Evolutionary conservation across 2,329 filamentous ascomycete genomes (phyloP), one percentile per base, ranked within the genome.

Genomic region (Bipolaris oryzae): DNA sequence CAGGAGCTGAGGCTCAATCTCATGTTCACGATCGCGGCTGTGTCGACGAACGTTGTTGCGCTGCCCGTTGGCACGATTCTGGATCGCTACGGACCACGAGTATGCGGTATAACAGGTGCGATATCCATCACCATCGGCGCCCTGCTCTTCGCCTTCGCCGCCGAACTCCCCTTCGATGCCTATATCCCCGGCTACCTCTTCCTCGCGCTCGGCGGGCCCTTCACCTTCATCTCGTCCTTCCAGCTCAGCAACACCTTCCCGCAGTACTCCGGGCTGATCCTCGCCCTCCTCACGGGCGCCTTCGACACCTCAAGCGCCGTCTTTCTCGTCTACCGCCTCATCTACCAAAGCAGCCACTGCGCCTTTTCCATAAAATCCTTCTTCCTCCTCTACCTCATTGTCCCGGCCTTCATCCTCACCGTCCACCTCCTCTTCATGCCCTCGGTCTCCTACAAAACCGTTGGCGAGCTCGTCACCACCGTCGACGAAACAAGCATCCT

Each of bases 11-110:
- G 72, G 57, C 83, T 96, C 54, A 96, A 96, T 74, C 80, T 96
- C 64, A 96, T 96, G 90, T 96, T 96, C 80, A 96, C 92, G 5
- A 84, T 92, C 38, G 92, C 92, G 11, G 92, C 92, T 13, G 92
- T 96, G 9, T 89, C 86, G 6, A 96, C 92, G 37, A 96, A 96
- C 69, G 89, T 96, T 11, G 91, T 87, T 38, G 92, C 93, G 11
- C 82, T 96, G 6, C 91, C 92, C 2, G 87, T 96, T 10, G 93
- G 93, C 43, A 90, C 91, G 2, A 89, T 96, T 42, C 84, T 96
- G 20, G 93, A 96, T 76, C 83, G 87, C 60, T 93, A 86, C 70
- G 93, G 93, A 1, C 93, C 93, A 13, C 85, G 89, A 53, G 82
- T 91, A 4, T 90, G 89, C 67, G 89, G 90, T 3, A 80, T 92